Evolutionary conservation across 169 alveolate genomes (phyloP), one percentile per base, ranked within the genome.

Genomic region (Cyclospora cayetanensis): DNA sequence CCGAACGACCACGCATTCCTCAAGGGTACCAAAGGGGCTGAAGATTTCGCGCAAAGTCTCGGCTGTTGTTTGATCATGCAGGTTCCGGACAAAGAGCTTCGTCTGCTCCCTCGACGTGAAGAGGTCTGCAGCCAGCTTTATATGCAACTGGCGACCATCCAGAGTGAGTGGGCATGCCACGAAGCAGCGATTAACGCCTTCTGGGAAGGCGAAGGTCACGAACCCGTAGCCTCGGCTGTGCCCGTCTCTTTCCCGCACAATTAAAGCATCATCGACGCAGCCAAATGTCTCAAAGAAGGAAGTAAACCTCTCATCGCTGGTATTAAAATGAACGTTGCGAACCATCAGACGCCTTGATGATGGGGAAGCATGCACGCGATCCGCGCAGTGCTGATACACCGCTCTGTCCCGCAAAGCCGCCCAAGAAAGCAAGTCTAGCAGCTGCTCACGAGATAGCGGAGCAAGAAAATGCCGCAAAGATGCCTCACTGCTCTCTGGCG

Each of bases 141-240:
- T 46, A 20, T 65, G 77, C 1, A 65, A 42, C 77, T 65, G 77
- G 27, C 77, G 27, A 5, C 77, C 77, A 4, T 65, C 77, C 4
- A 65, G 41, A 0, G 34, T 65, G 15, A 65, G 41, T n/a, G 77
- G 77, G 41, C 77, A 65, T 1, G 74, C 79, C 29, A 83, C 4
- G 84, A 83, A 41, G 76, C 95, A 70, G 35, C 83, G 93, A 70
- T 90, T 90, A 15, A 95, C 95, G 5, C 97, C 91, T 4, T 95
- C 96, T n/a, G 94, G 88, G 84, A 63, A 76, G 53, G 91, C 85
- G 92, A 90, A 95, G 20, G 97, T 95, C 43, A 95, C 96, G 89
- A 95, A 95, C 29, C 97, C 97, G 91, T 93, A 95, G 1, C 97
- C 97, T 79, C 94, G 92, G 4, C 97, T 95, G 70, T 95, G 87